These are phyloP conservation scores for Trichoderma asperelloides DNA, from an alignment of 495 filamentous ascomycete genomes.

Conservation along the genomic window DNA sequence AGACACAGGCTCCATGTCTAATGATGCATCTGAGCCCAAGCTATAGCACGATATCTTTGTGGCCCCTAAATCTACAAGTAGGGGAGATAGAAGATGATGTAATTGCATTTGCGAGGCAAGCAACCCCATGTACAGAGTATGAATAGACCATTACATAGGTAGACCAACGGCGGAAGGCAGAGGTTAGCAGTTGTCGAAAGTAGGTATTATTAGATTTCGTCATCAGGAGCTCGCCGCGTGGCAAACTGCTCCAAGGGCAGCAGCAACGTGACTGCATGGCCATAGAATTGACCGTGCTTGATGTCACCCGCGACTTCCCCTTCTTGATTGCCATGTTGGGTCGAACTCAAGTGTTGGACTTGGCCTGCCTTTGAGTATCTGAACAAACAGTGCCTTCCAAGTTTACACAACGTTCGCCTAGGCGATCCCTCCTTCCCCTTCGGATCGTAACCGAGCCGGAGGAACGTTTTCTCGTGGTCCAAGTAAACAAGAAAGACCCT, in stretches of 20 bases:
- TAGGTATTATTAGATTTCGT: background rate
- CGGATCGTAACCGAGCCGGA: background rate
- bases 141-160: background rate
- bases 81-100: background rate
- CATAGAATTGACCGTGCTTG: background rate
- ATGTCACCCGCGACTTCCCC: background rate
- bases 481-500: background rate
- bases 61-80: background rate
- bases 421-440: background rate
- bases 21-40: constrained; percentile 16
- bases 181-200: background rate
- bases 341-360: background rate
- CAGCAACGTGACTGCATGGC: background rate
- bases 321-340: background rate
- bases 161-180: background rate
- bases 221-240: background rate
- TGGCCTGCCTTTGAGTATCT: background rate
- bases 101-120: background rate
- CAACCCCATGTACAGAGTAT: background rate
- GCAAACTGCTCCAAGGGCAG: background rate
- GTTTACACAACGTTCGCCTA: background rate
- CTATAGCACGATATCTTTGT: background rate
- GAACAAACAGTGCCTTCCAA: background rate
- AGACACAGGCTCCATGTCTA: constrained; percentile 14
- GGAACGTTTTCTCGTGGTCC: background rate